Base-by-base conservation (phyloP, 2,329 filamentous ascomycete species). In the Chaetoscypha palmicola region DNA sequence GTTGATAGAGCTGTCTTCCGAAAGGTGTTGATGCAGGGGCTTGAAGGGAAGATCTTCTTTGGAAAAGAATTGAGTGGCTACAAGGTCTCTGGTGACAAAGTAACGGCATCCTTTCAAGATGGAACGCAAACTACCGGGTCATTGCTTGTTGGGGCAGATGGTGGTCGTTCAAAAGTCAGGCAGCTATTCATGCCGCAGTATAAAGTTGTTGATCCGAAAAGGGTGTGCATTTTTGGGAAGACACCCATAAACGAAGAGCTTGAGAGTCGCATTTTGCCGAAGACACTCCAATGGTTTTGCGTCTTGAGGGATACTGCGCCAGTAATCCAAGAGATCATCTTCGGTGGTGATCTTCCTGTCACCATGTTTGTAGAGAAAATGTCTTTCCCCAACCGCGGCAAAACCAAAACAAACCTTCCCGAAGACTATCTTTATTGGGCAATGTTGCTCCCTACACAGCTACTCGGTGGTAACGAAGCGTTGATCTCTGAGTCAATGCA, bases 101-200 rank as follows among this genome's bases (percentile, higher is more conserved):
- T 65, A 1, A 42, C 47, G 9, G 63, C 54, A 2, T 38, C 48
- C 39, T 68, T 68, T 41, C 45, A 51, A 1, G 66, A 68, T 26
- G 64, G 64, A 2, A 60, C 58, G 0, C 49, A 39, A 0, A 57
- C 57, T 16, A 35, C 51, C 1, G 66, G 65, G 0, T 51, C 52
- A 2, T 45, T 69, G 3, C 57, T 69, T 2, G 57, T 69, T 9
- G 66, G 67, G 3, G 66, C 66, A 1, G 66, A 69, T 47, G 67
- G 67, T 3, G 48, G 57, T 4, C 45, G 58, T 4, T 68, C 64
- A 7, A 44, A 37, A 4, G 58, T 68, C 12, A 57, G 67, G 4
- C 61, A 52, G 21, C 66, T 68, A 42, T 50, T 62, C 14, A 46
- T 68, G 2, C 68, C 67, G 1, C 40, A 58, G 1, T 58, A 61